Conservation (phyloP, 2,329 filamentous ascomycete genomes). For the Parastagonospora avenae region DNA sequence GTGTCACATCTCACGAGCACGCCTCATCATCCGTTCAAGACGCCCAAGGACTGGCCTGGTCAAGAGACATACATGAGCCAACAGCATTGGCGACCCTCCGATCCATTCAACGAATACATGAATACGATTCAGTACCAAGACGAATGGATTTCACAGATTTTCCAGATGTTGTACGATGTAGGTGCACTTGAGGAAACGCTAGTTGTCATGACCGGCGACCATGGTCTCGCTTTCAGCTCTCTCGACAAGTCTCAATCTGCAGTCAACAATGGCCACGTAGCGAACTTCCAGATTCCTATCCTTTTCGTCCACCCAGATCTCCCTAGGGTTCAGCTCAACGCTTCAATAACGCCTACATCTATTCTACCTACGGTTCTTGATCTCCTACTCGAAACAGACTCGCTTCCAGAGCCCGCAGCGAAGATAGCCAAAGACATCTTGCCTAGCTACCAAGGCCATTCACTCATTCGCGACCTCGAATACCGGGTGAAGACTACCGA, state of each 20-base stretch:
- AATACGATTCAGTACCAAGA: slow-evolving; percentile 24
- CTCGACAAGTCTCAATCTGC: slow-evolving; percentile 20
- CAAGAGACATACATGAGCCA: slow-evolving; percentile 10
- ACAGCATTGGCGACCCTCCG: slow-evolving; percentile 18
- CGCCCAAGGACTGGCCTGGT: slow-evolving; percentile 16
- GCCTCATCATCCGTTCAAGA: slow-evolving; percentile 20
- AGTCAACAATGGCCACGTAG: slow-evolving; percentile 20
- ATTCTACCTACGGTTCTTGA: slow-evolving; percentile 22
- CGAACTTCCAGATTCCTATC: slow-evolving; percentile 20
- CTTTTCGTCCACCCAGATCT: slow-evolving; percentile 20
- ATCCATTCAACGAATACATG: slow-evolving; percentile 18
- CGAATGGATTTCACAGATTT: slow-evolving; percentile 20
- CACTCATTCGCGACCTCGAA: slow-evolving; percentile 14
- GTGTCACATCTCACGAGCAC: slow-evolving; percentile 22
- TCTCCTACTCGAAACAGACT: slow-evolving; percentile 15
- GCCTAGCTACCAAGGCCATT: slow-evolving; percentile 20
- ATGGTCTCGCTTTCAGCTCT: slow-evolving; percentile 18
- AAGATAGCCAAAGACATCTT: slow-evolving; percentile 7
- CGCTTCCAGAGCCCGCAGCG: slow-evolving; percentile 7
- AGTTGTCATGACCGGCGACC: slow-evolving; percentile 20
- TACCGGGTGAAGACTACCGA: slow-evolving; percentile 11
- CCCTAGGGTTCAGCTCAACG: slow-evolving; percentile 15
- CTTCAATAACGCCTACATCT: slow-evolving; percentile 19
- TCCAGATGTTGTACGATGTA: slow-evolving; percentile 21
- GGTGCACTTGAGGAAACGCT: slow-evolving; percentile 19